A percentile compares a stretch with the other conserved stretches of the same genome.
Evolutionary conservation across 2,329 filamentous ascomycete genomes (phyloP).

Genomic region (Penicillium sp.): DNA sequence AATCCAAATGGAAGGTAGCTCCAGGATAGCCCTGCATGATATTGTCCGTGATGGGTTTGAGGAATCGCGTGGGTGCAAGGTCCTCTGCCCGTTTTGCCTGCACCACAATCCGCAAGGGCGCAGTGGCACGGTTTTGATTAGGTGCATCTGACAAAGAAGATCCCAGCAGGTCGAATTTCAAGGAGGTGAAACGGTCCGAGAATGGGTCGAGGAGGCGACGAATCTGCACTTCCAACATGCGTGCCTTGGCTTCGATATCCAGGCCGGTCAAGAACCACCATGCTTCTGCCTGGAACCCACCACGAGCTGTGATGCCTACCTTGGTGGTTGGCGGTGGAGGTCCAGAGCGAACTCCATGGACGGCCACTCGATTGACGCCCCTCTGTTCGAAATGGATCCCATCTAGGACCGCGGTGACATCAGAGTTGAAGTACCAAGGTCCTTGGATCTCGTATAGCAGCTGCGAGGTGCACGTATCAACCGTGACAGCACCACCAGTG

Average conservation of each 20-base stretch:
- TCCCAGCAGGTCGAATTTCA: conserved; percentile 44
- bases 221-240: conserved; percentile 53
- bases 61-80: conserved; percentile 41
- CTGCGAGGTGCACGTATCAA: conserved; percentile 60
- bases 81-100: conserved; percentile 53
- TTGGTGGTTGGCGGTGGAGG: conserved; percentile 60
- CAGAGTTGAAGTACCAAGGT: conserved; percentile 63
- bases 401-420: conserved; percentile 60
- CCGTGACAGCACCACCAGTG: conserved; percentile 50
- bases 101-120: conserved; percentile 50
- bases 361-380: conserved; percentile 55
- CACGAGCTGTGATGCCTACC: conserved; percentile 54
- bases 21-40: conserved; percentile 51
- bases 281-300: conserved; percentile 55
- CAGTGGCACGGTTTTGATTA: conserved; percentile 52
- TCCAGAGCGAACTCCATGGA: conserved; percentile 53
- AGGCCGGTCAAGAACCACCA: conserved; percentile 54
- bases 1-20: conserved; percentile 42
- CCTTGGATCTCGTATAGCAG: conserved; percentile 63
- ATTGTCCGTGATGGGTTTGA: conserved; percentile 47
- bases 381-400: conserved; percentile 60
- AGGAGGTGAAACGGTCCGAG: conserved; percentile 37
- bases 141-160: conserved; percentile 39
- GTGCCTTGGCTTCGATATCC: conserved; percentile 54
- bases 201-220: conserved; percentile 47